phyloP scores from a whole-genome alignment of 768 basidiomycete genomes.

The Galerina marginata region DNA sequence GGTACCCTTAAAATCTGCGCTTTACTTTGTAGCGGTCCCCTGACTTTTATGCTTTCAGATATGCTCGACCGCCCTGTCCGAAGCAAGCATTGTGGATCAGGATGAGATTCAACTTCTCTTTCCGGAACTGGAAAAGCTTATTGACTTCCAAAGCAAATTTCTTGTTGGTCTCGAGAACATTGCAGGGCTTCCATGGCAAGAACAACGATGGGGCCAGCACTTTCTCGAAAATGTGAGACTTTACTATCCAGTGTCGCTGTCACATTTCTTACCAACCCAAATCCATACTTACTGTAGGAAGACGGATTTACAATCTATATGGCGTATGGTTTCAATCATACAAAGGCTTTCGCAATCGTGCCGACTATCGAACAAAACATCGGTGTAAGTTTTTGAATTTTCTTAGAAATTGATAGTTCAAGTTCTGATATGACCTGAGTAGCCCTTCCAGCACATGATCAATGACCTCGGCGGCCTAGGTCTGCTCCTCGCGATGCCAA shows the following conservation, averaged over 20 bases:
- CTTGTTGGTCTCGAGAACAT: slow-evolving; percentile 89
- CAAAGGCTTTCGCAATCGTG: slow-evolving; percentile 84
- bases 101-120: slow-evolving; percentile 97
- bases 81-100: slow-evolving; percentile 85
- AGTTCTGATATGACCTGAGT: slow-evolving; percentile 43
- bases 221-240: slow-evolving; percentile 83
- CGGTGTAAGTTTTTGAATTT: slow-evolving; percentile 74
- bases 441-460: slow-evolving; percentile 85
- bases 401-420: slow-evolving; percentile 25
- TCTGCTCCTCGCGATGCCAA: slow-evolving; percentile 97
- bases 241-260: slow-evolving; percentile 41
- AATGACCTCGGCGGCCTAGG: slow-evolving; percentile 91
- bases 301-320: slow-evolving; percentile 95
- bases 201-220: slow-evolving; percentile 86
- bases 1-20: slow-evolving; percentile 49
- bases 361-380: slow-evolving; percentile 86
- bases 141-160: slow-evolving; percentile 96
- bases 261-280: slow-evolving; percentile 40
- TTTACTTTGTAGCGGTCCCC: slow-evolving; percentile 11
- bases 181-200: slow-evolving; percentile 80
- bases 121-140: slow-evolving; percentile 89
- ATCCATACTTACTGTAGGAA: slow-evolving; percentile 72
- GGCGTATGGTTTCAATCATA: slow-evolving; percentile 96
- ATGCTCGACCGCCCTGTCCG: slow-evolving; percentile 85
- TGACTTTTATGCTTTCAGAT: slow-evolving; percentile 56